Conservation (phyloP, 345 rosid species). For the Hirschfeldia incana region DNA sequence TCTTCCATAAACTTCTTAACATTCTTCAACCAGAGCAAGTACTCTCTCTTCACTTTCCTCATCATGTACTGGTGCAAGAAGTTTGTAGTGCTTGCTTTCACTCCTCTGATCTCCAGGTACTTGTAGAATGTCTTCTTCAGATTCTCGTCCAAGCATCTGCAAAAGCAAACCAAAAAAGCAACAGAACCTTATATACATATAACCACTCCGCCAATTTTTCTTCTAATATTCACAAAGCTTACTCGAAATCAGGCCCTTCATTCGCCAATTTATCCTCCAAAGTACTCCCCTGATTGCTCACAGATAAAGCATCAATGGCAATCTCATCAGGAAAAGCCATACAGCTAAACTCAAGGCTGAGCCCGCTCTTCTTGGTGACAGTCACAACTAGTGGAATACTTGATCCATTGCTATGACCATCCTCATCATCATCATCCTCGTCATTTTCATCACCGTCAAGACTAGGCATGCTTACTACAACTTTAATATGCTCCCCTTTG, state of each 20-base stretch:
- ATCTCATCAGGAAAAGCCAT: conserved; percentile 72
- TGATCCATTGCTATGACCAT: conserved; percentile 45
- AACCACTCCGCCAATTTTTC: background rate
- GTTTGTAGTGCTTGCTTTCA: conserved; percentile 70
- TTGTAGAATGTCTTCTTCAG: conserved; percentile 77
- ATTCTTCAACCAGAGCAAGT: conserved; percentile 69
- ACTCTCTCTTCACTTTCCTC: conserved; percentile 72
- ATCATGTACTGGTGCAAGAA: conserved; percentile 86
- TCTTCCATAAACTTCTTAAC: conserved; percentile 65
- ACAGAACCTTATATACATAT: conserved; percentile 16
- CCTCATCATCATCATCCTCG: conserved; percentile 33
- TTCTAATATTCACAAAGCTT: conserved; percentile 37
- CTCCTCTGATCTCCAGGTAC: conserved; percentile 79
- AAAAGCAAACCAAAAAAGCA: conserved; percentile 7
- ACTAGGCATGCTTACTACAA: conserved; percentile 84
- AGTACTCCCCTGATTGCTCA: conserved; percentile 45
- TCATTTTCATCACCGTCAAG: conserved; percentile 42
- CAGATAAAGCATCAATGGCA: conserved; percentile 58
- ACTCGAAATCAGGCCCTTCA: conserved; percentile 93
- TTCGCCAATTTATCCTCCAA: conserved; percentile 58
- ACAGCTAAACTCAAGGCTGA: conserved; percentile 60
- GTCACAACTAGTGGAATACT: conserved; percentile 66
- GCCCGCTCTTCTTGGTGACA: conserved; percentile 61
- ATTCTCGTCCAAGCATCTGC: conserved; percentile 89
- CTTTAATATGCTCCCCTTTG: conserved; percentile 62